Evolutionary conservation across 2,329 filamentous ascomycete species (phyloP).

Genomic region (Monosporascus ibericus): DNA sequence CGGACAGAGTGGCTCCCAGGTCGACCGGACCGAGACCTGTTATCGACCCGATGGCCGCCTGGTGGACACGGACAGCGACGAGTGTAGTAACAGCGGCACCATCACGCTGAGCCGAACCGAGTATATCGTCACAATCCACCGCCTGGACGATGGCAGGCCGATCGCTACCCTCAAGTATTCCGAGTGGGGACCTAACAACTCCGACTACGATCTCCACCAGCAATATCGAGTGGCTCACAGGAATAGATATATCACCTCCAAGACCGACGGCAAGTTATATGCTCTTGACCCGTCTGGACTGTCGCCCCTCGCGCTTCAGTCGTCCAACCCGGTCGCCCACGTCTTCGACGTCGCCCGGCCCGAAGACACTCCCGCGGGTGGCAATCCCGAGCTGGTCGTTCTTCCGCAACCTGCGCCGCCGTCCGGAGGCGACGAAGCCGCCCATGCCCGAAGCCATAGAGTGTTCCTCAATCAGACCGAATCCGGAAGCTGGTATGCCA

Average conservation of each 20-base stretch:
- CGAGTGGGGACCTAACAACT: slow-evolving; percentile 92
- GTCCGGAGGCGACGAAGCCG: slow-evolving; percentile 40
- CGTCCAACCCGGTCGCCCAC: slow-evolving; percentile 72
- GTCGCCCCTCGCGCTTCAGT: slow-evolving; percentile 60
- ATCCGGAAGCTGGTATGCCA: slow-evolving; percentile 85
- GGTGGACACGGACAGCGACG: slow-evolving; percentile 56
- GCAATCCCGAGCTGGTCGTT: slow-evolving; percentile 71
- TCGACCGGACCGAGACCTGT: slow-evolving; percentile 70
- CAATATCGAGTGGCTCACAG: slow-evolving; percentile 80
- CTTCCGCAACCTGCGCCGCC: slow-evolving; percentile 78
- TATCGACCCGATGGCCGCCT: slow-evolving; percentile 61
- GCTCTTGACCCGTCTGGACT: slow-evolving; percentile 61
- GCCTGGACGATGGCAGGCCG: slow-evolving; percentile 62
- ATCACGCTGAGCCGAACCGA: slow-evolving; percentile 81
- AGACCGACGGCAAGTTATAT: slow-evolving; percentile 77
- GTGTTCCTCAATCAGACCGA: slow-evolving; percentile 86
- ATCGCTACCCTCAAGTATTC: slow-evolving; percentile 89
- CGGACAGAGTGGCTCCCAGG: slow-evolving; percentile 63
- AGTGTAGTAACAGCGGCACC: slow-evolving; percentile 74
- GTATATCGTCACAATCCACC: slow-evolving; percentile 82
- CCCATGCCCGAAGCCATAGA: slow-evolving; percentile 51
- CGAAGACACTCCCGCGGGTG: slow-evolving; percentile 52
- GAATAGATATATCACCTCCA: slow-evolving; percentile 81
- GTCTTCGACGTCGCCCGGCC: slow-evolving; percentile 86
- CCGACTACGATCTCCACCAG: slow-evolving; percentile 76